Conservation (phyloP, 1,139 yeast genomes). For the Candida gigantensis region DNA sequence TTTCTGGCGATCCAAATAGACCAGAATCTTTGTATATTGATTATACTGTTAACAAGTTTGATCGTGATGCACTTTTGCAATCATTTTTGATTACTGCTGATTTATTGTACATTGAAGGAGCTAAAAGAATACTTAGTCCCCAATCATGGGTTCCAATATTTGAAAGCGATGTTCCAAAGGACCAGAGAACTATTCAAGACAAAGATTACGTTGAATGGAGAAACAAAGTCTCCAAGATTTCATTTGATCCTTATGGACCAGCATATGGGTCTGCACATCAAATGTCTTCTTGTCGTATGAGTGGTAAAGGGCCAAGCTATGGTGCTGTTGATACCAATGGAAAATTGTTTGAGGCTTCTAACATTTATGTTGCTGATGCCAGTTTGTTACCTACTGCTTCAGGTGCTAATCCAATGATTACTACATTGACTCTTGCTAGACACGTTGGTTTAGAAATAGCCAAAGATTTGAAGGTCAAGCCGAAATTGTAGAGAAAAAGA, state of each 20-base stretch:
- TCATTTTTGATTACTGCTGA: conserved; percentile 49
- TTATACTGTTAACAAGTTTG: conserved; percentile 45
- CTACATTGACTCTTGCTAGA: conserved; percentile 45
- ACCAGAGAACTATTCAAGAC: conserved; percentile 44
- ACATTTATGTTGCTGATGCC: conserved; percentile 58
- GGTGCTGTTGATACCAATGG: conserved; percentile 56
- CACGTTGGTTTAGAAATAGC: conserved; percentile 36
- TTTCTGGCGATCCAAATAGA: conserved; percentile 33
- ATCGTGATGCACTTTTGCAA: conserved; percentile 41
- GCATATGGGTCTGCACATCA: conserved; percentile 60
- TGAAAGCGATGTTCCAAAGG: conserved; percentile 39
- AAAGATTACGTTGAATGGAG: conserved; percentile 51
- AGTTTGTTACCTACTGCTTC: conserved; percentile 60
- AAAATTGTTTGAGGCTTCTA: conserved; percentile 52
- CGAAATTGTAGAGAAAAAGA: conserved; percentile 27
- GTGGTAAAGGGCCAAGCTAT: conserved; percentile 47
- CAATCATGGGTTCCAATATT: conserved; percentile 42
- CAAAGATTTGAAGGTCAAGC: conserved; percentile 33
- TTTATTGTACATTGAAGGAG: conserved; percentile 53
- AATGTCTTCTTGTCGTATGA: conserved; percentile 59
- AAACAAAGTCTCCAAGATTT: conserved; percentile 25
- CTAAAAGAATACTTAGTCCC: conserved; percentile 45
- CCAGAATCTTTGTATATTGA: conserved; percentile 43
- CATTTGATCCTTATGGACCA: conserved; percentile 31
- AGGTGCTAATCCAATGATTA: conserved; percentile 59